Base-by-base conservation (phyloP, 306 rosid genomes). In the Geum urbanum region DNA sequence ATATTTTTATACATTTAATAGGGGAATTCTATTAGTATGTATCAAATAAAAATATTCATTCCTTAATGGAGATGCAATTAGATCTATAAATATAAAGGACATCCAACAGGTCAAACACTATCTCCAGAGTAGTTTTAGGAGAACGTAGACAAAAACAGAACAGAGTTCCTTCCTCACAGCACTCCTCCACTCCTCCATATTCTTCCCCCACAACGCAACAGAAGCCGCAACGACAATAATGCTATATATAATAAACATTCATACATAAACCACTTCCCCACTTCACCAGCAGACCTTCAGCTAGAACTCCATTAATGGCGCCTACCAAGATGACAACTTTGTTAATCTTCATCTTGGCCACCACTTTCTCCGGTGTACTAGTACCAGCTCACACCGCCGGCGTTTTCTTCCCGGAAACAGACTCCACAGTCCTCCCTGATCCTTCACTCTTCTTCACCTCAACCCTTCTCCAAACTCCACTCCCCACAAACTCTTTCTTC, bases 401-500 rank as follows among this genome's bases (percentile, higher is more conserved):
- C 40, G 86, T 82, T 44, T 66, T 62, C 11, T 90, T 90, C 83
- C 96, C 96, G 2, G 59, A 63, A 16, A 37, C 71, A 5, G 46
- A 79, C 0, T 87, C 96, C 71, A 68, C 89, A 18, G 77, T 90
- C 6, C 88, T 90, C n/a, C 96, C 96, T 41, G 88, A 87, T 15
- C 96, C 96, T 16, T 85, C 94, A 12, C 76, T 40, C 2, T 84
- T 85, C 84, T 89, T 85, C 80, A 66, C 77, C 11, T 70, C 72
- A 63, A 77, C 70, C 35, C 85, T 90, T 32, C 71, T 82, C 57
- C 78, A 86, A n/a, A 13, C 69, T 11, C 89, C 94, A 2, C 89
- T 90, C 19, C 92, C 96, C 4, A 90, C 96, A 0, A 90, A 85
- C 81, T 90, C 94, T 51, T 85, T 90, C 83, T 90, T 87, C 78